Evolutionary conservation across 1,139 yeast species (phyloP).

Genomic region (Insectozyma bohioensis): DNA sequence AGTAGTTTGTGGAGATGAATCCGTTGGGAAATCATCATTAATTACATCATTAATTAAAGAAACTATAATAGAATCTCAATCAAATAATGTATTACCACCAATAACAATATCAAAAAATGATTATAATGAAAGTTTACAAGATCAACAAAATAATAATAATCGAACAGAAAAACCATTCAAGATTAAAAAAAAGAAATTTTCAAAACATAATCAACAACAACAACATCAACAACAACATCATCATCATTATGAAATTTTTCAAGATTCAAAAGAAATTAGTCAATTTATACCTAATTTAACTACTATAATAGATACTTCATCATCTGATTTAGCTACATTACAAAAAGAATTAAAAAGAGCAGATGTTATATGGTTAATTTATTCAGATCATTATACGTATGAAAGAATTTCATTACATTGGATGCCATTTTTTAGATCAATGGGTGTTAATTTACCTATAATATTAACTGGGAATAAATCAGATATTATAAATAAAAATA

Average conservation of each 20-base stretch:
- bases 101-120: conserved; percentile 60
- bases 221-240: conserved; percentile 8
- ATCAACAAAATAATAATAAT: conserved; percentile 15
- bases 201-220: neutral
- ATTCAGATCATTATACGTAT: conserved; percentile 90
- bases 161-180: conserved; percentile 3
- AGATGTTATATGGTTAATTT: conserved; percentile 90
- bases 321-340: conserved; percentile 59
- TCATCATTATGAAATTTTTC: too few relatives aligned
- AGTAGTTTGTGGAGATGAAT: conserved; percentile 95
- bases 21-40: conserved; percentile 79
- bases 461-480: conserved; percentile 85
- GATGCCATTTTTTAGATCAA: conserved; percentile 88
- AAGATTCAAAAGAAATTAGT: conserved; percentile 22
- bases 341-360: conserved; percentile 80
- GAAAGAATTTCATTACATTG: conserved; percentile 89
- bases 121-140: conserved; percentile 31
- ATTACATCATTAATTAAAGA: conserved; percentile 82
- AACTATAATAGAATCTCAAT: conserved; percentile 66
- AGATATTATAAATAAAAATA: conserved; percentile 34
- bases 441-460: conserved; percentile 93
- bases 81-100: conserved; percentile 75
- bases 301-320: conserved; percentile 73
- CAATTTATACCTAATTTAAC: conserved; percentile 64
- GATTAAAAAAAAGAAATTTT: conserved; percentile 1